Conservation (phyloP, 306 rosid species). For the Dryas octopetala region DNA sequence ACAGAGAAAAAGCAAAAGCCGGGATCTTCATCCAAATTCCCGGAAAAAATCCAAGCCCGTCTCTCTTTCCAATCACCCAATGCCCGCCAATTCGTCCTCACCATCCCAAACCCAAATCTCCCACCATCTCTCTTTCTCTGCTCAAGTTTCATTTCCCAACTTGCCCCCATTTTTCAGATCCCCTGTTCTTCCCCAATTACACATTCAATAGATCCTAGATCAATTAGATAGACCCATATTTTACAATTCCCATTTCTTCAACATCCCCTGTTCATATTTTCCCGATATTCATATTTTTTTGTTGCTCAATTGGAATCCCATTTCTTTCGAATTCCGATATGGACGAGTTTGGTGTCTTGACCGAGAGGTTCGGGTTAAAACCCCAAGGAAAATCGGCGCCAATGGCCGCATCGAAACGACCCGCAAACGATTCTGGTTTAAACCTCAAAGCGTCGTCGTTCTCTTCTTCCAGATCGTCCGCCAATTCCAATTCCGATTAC, state of each 20-base stretch:
- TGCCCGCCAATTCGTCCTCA: slow-evolving; percentile 20
- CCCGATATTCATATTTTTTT: not conserved
- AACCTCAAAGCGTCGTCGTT: slow-evolving; percentile 39
- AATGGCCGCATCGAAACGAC: slow-evolving; percentile 67
- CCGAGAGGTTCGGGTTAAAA: slow-evolving; percentile 73
- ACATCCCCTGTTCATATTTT: too few species aligned
- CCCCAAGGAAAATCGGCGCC: slow-evolving; percentile 91
- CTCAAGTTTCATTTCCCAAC: not conserved
- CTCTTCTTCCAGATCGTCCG: slow-evolving; percentile 40
- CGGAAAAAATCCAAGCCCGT: not conserved
- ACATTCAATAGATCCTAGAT: not conserved
- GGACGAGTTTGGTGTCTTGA: slow-evolving; percentile 92
- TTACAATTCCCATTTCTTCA: too few species aligned
- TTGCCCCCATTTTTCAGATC: not conserved
- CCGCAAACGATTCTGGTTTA: slow-evolving; percentile 33
- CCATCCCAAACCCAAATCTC: not conserved
- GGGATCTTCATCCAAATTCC: slow-evolving; percentile 4
- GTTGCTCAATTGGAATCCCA: slow-evolving; percentile 3
- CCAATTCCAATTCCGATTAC: slow-evolving; percentile 32
- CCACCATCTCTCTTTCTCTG: not conserved
- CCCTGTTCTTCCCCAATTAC: slow-evolving; percentile 1
- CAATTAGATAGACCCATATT: not conserved
- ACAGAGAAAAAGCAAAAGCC: not conserved
- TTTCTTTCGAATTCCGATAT: slow-evolving; percentile 26
- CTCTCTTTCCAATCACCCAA: not conserved